Conservation (phyloP, 2,329 filamentous ascomycete genomes). For the Neocatenulostroma microsporum region DNA sequence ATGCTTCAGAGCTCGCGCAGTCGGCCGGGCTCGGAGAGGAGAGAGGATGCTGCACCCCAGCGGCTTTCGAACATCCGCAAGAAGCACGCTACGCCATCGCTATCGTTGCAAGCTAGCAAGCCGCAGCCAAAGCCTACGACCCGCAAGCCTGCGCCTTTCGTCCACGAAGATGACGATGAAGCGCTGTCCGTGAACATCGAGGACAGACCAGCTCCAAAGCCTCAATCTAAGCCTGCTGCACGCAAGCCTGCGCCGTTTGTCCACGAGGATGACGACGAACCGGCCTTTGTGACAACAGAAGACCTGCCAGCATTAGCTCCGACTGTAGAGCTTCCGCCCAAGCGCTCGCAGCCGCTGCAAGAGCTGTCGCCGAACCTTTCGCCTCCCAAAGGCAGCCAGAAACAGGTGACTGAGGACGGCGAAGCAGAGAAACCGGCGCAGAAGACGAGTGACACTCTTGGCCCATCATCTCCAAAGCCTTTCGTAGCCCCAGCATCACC, state of each 20-base stretch:
- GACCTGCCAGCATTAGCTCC: no score
- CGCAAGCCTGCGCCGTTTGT: no score
- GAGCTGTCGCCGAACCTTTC: conserved; percentile 24
- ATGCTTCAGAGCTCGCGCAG: background rate
- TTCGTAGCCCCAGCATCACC: conserved; percentile 3
- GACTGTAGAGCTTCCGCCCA: no score
- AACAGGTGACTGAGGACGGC: background rate
- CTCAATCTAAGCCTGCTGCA: background rate
- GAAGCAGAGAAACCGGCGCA: background rate
- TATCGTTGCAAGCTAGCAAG: conserved; percentile 18
- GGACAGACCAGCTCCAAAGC: background rate
- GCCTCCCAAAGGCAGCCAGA: conserved; percentile 12
- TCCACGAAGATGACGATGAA: no score
- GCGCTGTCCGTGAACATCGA: no score
- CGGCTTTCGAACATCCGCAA: conserved; percentile 27
- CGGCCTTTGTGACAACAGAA: no score
- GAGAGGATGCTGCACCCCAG: conserved; percentile 9
- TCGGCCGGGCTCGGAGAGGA: no score
- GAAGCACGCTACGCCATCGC: conserved; percentile 22
- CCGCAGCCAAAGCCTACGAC: background rate
- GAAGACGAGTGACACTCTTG: background rate
- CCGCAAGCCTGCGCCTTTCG: no score
- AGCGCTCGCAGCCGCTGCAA: conserved; percentile 19
- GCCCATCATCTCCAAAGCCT: background rate
- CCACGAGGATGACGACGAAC: no score